Base-by-base conservation (phyloP, 1,284 basidiomycete species). In the Pulveroboletus sp. region DNA sequence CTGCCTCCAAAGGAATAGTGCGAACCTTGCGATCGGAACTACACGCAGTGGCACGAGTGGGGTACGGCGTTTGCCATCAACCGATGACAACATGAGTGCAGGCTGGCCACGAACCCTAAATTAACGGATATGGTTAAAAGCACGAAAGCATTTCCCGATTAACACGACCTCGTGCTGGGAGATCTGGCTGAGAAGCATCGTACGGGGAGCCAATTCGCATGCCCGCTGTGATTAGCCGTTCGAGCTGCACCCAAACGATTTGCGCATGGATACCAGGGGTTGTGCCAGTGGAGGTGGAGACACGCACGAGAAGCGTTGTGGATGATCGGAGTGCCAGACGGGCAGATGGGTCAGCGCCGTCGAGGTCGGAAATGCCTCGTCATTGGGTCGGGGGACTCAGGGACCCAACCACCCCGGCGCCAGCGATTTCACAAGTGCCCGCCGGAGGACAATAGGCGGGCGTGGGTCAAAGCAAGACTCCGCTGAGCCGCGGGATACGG, bases 111-210 rank as follows among this genome's bases (percentile, higher is more conserved):
- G 57, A 71, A 72, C 70, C 67, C 67, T 71, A 69, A 72, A 66
- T 58, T 57, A 68, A 66, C 68, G 70, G 71, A 72, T 68, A 49
- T 70, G 58, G 61, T 52, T 35, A 68, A 71, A 58, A 56, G 56
- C 45, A 57, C 66, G 29, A 51, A 39, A 39, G 39, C n/a, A 65
- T 51, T 70, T 62, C 66, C 66, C 54, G 57, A 70, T 68, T 68
- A 49, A 66, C 54, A 28, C 43, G 35, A 52, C 63, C 61, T 58
- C 67, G 63, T 62, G 67, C 52, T 28, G 52, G 56, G 50, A 62
- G 56, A 68, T 60, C 67, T 70, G 43, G 56, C 35, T 22, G 28
- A 54, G 65, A 66, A 70, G 58, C 42, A 43, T 25, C 1, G 52
- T 26, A 46, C 24, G 33, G 56, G 22, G 52, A 54, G 28, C 58